Percentiles rank a stretch among this genome's conserved stretches.
phyloP scores from a whole-genome alignment of 1,284 basidiomycete genomes.

The Marasmius fiardii region DNA sequence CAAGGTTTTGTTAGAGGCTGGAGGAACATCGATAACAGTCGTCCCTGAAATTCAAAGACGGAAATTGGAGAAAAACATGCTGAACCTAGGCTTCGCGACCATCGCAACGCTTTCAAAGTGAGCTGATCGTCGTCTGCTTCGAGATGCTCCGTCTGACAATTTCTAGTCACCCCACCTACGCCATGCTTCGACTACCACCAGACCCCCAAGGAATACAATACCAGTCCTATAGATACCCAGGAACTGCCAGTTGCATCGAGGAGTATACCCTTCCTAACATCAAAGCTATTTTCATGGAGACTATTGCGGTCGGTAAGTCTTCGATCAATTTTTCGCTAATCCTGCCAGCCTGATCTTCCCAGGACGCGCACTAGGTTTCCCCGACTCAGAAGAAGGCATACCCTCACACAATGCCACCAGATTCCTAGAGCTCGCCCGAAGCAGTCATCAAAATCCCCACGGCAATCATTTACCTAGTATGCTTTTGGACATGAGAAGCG shows the following conservation, averaged over 20 bases:
- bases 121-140: conserved; percentile 5
- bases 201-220: conserved; percentile 28
- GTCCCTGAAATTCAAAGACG: conserved; percentile 57
- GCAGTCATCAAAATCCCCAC: conserved; percentile 37
- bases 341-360: too few relatives aligned
- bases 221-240: conserved; percentile 35
- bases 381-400: conserved; percentile 38
- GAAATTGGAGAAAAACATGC: conserved; percentile 65
- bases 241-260: conserved; percentile 40
- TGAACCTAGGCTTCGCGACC: conserved; percentile 58
- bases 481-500: conserved; percentile 54
- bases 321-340: background rate
- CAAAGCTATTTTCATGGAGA: conserved; percentile 42
- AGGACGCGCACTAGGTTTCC: conserved; percentile 50
- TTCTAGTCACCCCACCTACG: conserved; percentile 39
- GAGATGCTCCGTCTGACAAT: background rate
- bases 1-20: conserved; percentile 38
- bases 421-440: conserved; percentile 30
- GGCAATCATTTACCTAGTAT: conserved; percentile 54
- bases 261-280: conserved; percentile 46
- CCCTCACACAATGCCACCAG: conserved; percentile 38
- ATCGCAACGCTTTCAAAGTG: conserved; percentile 47
- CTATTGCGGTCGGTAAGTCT: conserved; percentile 39
- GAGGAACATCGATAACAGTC: conserved; percentile 46
- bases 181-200: conserved; percentile 49